Evolutionary conservation across 2,329 filamentous ascomycete species (phyloP).

Genomic region (Sporothrix sp.): DNA sequence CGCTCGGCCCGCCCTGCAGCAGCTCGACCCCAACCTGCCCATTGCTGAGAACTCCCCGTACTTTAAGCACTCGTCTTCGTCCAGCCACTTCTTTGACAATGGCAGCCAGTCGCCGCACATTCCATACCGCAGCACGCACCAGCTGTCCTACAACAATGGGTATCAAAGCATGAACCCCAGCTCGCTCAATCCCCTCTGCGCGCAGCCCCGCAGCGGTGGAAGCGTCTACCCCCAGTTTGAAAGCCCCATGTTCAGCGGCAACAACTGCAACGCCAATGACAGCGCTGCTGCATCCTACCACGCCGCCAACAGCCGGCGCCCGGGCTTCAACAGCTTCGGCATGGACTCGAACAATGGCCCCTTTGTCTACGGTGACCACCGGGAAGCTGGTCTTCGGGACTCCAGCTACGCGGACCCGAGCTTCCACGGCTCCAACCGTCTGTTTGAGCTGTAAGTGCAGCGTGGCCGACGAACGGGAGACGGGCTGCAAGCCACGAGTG

Average conservation of each 20-base stretch:
- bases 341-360: constrained; percentile 11
- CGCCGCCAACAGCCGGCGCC: constrained; percentile 20
- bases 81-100: constrained; percentile 12
- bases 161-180: constrained; percentile 7
- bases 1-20: constrained; percentile 14
- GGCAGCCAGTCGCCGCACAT: constrained; percentile 9
- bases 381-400: constrained; percentile 9
- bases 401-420: constrained; percentile 5
- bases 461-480: too few relatives aligned
- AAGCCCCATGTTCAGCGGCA: constrained; percentile 8
- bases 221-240: constrained; percentile 23
- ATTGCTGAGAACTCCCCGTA: constrained; percentile 4
- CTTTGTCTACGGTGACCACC: constrained; percentile 14
- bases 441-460: constrained; percentile 15
- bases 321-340: constrained; percentile 17
- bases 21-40: constrained; percentile 16
- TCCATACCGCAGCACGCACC: constrained; percentile 3
- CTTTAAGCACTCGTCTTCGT: constrained; percentile 6
- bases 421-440: neutral
- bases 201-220: constrained; percentile 9
- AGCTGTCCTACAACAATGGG: constrained; percentile 1
- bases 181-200: constrained; percentile 4
- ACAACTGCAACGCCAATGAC: constrained; percentile 17
- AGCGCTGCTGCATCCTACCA: constrained; percentile 19
- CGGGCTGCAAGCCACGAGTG: too few relatives aligned